These are phyloP conservation scores for Brassica nigra DNA, from an alignment of 345 rosid genomes.

Conservation along the genomic window DNA sequence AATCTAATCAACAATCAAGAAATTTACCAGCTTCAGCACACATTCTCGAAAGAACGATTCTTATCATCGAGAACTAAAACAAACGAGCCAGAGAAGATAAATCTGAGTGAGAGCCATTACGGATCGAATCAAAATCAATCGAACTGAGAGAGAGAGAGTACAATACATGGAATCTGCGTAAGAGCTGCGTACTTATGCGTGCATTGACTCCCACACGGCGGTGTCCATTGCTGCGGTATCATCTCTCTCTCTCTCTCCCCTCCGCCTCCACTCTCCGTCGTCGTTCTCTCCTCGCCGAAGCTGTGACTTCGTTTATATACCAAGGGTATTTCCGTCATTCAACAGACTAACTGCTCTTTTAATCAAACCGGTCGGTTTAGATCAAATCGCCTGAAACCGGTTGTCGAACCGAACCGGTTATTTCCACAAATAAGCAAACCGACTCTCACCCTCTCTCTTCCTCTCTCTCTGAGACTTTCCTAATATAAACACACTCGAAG, in stretches of 20 bases:
- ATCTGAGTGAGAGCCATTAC: slow-evolving; percentile 1
- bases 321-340: slow-evolving; percentile 12
- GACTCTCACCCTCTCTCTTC: not conserved
- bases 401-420: not conserved
- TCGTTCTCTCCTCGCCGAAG: slow-evolving; percentile 16
- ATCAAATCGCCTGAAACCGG: not conserved
- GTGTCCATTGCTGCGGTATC: slow-evolving; percentile 82
- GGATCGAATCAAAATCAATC: slow-evolving; percentile 7
- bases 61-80: not conserved
- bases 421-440: not conserved
- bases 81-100: not conserved
- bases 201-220: slow-evolving; percentile 81
- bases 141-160: not conserved
- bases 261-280: slow-evolving; percentile 25
- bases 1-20: slow-evolving; percentile 9
- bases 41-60: not conserved
- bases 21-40: not conserved
- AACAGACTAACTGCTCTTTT: not conserved
- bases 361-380: slow-evolving; percentile 3
- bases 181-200: slow-evolving; percentile 81
- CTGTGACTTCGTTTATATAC: not conserved
- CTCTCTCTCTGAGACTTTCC: not conserved
- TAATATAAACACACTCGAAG: not conserved
- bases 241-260: slow-evolving; percentile 40
- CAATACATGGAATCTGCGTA: slow-evolving; percentile 80